phyloP scores from a whole-genome alignment of 495 filamentous ascomycete genomes.

The Pseudevernia furfuracea region DNA sequence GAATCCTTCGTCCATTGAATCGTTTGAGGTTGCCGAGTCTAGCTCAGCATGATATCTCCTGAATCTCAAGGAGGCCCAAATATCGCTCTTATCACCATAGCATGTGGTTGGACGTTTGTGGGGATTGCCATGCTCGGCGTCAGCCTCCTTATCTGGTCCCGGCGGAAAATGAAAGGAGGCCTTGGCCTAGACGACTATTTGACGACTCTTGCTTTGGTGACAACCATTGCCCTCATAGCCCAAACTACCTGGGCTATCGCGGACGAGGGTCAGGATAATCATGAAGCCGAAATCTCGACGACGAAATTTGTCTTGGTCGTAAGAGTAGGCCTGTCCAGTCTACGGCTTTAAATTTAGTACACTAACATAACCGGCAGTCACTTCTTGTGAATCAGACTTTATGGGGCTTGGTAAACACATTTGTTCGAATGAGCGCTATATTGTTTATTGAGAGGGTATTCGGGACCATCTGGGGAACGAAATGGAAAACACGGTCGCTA shows the following conservation, averaged over 20 bases:
- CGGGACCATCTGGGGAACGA: neutral
- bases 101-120: conserved; percentile 3
- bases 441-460: conserved; percentile 10
- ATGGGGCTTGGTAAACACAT: conserved; percentile 27
- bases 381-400: conserved; percentile 26
- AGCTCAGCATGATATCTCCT: neutral
- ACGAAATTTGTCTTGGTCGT: conserved; percentile 8
- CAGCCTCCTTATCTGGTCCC: neutral
- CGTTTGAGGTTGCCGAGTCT: too few relatives aligned
- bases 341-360: neutral
- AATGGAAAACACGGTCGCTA: neutral
- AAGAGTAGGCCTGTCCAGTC: conserved; percentile 5
- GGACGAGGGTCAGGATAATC: neutral
- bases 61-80: conserved; percentile 8
- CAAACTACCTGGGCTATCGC: neutral
- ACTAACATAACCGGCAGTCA: conserved; percentile 18
- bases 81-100: conserved; percentile 7
- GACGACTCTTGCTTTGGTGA: neutral
- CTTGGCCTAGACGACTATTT: neutral
- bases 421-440: conserved; percentile 20
- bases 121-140: neutral
- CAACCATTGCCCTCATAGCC: neutral
- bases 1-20: neutral
- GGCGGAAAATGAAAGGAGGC: neutral
- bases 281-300: neutral